Base-by-base conservation (phyloP, 345 rosid genomes). In the Salix udensis region DNA sequence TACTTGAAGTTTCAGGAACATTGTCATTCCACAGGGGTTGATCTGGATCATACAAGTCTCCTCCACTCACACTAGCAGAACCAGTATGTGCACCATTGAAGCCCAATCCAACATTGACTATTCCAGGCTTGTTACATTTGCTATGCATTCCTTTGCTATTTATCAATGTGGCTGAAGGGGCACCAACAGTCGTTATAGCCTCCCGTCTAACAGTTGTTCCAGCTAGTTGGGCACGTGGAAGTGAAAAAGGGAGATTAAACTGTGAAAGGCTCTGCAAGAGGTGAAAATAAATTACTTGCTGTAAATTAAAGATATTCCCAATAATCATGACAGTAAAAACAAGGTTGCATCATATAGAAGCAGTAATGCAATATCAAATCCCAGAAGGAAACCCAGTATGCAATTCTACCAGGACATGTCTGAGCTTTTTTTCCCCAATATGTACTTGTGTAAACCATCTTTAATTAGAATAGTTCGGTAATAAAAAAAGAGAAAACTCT, bases 1-100 rank as follows among this genome's bases (percentile, higher is more conserved):
- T 76, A 82, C 83, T 77, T 21, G 97, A 88, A 72, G 90, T 84
- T 86, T 89, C 97, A 71, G 86, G 94, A 80, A 85, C 88, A 85
- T 78, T 84, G 73, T 83, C 84, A 85, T 90, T 96, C 99, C 98
- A 96, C 77, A 96, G 76, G 64, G 98, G 99, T 81, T 96, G 98
- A 86, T 96, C 99, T 78, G 99, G 99, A 86, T 96, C 99, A 82
- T 96, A 96, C 68, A 92, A 81, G 84, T 96, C 99, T 61, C 91
- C 87, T 76, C 89, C 94, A 79, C 74, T 85, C 70, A 82, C 84
- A 85, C 74, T 39, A 65, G 76, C 76, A 76, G 87, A 68, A 76
- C 85, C 87, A 77, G 88, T 72, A 83, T 76, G 89, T 67, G 81
- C 87, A 85, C 85, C 86, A 81, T 90, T 89, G 74, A 86, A 84